Conservation (phyloP, 192 early-diverging fungal genomes). For the Gamsiella multidivaricata region DNA sequence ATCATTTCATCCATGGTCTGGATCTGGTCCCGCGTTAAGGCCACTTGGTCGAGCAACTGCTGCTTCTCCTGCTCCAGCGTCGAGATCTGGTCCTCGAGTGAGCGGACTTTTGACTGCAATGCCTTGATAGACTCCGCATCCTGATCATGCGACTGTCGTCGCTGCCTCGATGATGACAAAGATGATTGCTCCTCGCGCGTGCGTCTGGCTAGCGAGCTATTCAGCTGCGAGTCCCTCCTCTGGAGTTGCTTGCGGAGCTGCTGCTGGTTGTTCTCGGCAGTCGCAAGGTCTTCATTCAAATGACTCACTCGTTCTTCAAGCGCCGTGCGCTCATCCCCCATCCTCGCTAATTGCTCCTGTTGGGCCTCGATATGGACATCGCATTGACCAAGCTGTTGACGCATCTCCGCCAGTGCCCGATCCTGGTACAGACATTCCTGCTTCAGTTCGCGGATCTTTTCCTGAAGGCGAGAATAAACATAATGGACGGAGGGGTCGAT, state of each 20-base stretch:
- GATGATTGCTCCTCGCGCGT: neutral
- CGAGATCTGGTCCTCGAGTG: conserved; percentile 3
- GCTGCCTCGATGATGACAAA: no score
- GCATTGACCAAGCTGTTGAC: conserved; percentile 21
- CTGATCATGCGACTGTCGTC: neutral
- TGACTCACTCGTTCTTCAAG: conserved; percentile 13
- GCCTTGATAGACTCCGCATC: neutral
- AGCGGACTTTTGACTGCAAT: neutral
- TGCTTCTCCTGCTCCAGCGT: conserved; percentile 22
- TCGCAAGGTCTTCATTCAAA: conserved; percentile 16
- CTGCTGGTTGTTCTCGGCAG: conserved; percentile 2
- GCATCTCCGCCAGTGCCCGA: conserved; percentile 5
- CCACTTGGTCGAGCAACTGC: conserved; percentile 6
- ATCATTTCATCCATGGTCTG: conserved; percentile 28
- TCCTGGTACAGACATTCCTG: conserved; percentile 12
- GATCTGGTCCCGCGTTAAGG: conserved; percentile 3
- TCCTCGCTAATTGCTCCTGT: conserved; percentile 21
- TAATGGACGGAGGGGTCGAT: neutral
- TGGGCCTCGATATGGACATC: conserved; percentile 28
- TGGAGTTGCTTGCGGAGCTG: conserved; percentile 28
- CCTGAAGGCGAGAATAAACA: conserved; percentile 13
- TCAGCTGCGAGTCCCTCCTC: neutral
- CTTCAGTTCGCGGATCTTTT: conserved; percentile 7
- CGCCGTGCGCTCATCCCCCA: conserved; percentile 12
- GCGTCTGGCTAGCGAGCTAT: neutral